Conservation (phyloP, 177 flowering plant genomes). For the Vitis hybrid region DNA sequence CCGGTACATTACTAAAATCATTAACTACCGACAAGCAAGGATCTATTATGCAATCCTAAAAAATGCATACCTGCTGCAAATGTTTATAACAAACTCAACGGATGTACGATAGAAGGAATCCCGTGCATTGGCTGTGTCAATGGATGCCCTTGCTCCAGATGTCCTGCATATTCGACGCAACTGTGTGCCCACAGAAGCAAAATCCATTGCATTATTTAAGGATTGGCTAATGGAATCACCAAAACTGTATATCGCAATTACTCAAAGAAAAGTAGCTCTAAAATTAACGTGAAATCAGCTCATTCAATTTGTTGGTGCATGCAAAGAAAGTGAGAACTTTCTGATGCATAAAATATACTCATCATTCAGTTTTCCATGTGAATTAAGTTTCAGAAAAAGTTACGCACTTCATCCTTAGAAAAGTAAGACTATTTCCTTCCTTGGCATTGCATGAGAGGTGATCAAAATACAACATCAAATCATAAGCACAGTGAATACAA, state of each 20-base stretch:
- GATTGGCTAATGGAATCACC: conserved; percentile 14
- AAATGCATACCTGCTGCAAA: conserved; percentile 57
- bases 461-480: too few relatives aligned
- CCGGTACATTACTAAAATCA: not conserved
- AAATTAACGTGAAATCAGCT: not conserved
- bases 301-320: not conserved
- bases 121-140: conserved; percentile 70
- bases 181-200: conserved; percentile 51
- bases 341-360: too few relatives aligned
- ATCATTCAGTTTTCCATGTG: too few relatives aligned
- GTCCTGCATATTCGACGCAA: conserved; percentile 79
- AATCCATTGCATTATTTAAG: conserved; percentile 11
- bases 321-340: not conserved
- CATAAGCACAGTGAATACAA: too few relatives aligned
- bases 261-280: not conserved
- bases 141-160: conserved; percentile 61
- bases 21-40: not conserved
- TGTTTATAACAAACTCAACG: conserved; percentile 64
- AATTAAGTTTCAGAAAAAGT: too few relatives aligned
- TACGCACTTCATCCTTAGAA: not conserved
- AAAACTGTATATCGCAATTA: not conserved
- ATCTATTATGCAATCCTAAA: not conserved
- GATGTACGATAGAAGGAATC: conserved; percentile 78
- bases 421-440: too few relatives aligned
- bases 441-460: too few relatives aligned